Percentiles rank a stretch among this genome's conserved stretches.
phyloP scores from a whole-genome alignment of 2,329 filamentous ascomycete species.

The Cercospora sesami region DNA sequence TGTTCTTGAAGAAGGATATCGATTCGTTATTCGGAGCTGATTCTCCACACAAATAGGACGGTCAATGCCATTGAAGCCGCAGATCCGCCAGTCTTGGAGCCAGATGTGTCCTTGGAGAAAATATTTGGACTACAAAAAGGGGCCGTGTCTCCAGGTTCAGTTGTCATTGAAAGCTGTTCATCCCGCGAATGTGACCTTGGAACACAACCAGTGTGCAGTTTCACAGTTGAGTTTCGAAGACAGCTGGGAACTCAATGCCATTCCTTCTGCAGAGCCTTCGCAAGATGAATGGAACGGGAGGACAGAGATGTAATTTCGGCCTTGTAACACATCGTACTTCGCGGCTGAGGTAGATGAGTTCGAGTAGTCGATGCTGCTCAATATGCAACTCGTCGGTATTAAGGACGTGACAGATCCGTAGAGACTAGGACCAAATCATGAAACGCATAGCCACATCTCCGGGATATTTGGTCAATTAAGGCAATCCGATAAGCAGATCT shows the following conservation, averaged over 20 bases:
- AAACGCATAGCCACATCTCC: neutral
- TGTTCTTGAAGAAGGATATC: neutral
- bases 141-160: neutral
- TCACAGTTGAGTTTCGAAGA: neutral
- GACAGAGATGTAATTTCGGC: too few species aligned
- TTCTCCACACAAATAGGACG: neutral
- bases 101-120: neutral
- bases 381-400: neutral
- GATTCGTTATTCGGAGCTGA: neutral
- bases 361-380: neutral
- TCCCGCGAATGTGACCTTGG: too few species aligned
- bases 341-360: too few species aligned
- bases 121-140: neutral
- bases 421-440: neutral
- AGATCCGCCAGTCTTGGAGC: neutral
- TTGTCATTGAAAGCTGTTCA: neutral
- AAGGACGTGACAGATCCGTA: neutral
- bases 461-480: fast-evolving
- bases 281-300: neutral
- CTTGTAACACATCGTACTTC: too few species aligned
- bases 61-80: neutral
- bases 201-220: too few species aligned
- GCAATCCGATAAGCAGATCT: neutral
- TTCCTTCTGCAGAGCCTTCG: neutral
- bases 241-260: neutral